Conservation (phyloP, 164 flowering plant species). For the Cinnamomum micranthum region DNA sequence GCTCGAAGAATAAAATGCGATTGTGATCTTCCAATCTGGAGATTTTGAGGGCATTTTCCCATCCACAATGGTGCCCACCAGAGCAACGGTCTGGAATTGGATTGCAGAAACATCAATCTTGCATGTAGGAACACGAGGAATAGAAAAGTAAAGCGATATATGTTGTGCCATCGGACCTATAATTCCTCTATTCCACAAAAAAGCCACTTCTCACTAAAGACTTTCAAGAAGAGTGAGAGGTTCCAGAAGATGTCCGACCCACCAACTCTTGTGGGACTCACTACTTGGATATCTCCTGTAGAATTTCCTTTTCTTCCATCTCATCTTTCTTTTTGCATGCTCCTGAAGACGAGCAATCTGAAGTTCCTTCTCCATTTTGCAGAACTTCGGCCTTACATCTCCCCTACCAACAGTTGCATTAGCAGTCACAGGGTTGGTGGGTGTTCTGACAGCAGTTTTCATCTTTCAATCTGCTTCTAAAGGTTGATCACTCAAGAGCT, state of each 20-base stretch:
- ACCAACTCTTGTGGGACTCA: neutral
- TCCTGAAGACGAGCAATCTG: neutral
- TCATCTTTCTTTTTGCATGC: neutral
- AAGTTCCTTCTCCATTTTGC: slow-evolving; percentile 29
- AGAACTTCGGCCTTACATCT: slow-evolving; percentile 79
- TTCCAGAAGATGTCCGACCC: neutral
- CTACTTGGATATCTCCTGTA: neutral
- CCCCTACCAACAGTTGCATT: slow-evolving; percentile 84
- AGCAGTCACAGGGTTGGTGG: slow-evolving; percentile 80
- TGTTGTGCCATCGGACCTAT: neutral
- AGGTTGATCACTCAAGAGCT: slow-evolving; percentile 29
- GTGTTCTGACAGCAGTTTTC: slow-evolving; percentile 80
- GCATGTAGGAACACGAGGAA: neutral
- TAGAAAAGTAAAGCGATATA: too few species aligned
- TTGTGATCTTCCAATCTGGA: neutral
- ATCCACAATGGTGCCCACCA: neutral
- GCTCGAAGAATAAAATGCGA: neutral
- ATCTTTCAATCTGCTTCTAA: slow-evolving; percentile 84
- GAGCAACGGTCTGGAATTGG: neutral
- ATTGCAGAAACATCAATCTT: neutral
- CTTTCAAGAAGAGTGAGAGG: neutral
- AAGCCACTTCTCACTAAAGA: neutral
- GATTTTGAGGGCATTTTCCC: neutral
- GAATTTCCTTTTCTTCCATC: neutral
- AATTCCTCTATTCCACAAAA: too few species aligned